Conservation (phyloP, 2,329 filamentous ascomycete genomes). For the Geoglossum cookeanum region DNA sequence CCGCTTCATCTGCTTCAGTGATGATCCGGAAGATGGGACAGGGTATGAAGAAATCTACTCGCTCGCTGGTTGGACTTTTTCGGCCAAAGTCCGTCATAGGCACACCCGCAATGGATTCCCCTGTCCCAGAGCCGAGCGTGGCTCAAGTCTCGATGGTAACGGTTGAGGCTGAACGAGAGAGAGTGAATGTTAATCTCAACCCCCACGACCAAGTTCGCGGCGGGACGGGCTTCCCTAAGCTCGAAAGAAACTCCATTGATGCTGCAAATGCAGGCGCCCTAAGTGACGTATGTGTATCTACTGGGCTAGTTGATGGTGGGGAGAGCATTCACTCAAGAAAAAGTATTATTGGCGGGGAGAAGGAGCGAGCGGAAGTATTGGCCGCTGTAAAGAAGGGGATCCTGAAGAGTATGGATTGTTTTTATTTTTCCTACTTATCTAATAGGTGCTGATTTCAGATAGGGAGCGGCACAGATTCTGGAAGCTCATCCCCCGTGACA, state of each 20-base stretch:
- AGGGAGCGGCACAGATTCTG: conserved; percentile 35
- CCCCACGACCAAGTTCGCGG: conserved; percentile 48
- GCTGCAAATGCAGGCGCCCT: conserved; percentile 25
- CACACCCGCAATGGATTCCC: conserved; percentile 40
- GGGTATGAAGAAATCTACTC: conserved; percentile 86
- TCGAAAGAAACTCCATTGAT: conserved; percentile 69
- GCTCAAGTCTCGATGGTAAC: conserved; percentile 91
- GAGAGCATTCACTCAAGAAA: conserved; percentile 45
- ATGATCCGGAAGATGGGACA: conserved; percentile 98
- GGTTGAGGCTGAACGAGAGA: conserved; percentile 79
- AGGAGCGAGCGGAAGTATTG: conserved; percentile 75
- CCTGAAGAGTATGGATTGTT: conserved; percentile 53
- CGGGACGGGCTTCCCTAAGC: conserved; percentile 63
- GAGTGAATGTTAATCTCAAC: conserved; percentile 56
- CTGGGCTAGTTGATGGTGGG: conserved; percentile 33
- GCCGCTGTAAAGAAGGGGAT: conserved; percentile 92
- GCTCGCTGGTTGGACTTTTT: conserved; percentile 86
- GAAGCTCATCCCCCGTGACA: conserved; percentile 48
- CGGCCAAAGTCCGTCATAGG: conserved; percentile 82
- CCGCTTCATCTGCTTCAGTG: conserved; percentile 72
- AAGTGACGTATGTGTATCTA: conserved; percentile 15
- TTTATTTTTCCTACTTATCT: neutral
- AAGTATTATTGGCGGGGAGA: conserved; percentile 82
- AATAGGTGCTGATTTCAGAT: conserved; percentile 5
- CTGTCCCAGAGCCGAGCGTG: conserved; percentile 45